phyloP scores from a whole-genome alignment of 2,329 filamentous ascomycete species.

The Cladosporium oxysporum region DNA sequence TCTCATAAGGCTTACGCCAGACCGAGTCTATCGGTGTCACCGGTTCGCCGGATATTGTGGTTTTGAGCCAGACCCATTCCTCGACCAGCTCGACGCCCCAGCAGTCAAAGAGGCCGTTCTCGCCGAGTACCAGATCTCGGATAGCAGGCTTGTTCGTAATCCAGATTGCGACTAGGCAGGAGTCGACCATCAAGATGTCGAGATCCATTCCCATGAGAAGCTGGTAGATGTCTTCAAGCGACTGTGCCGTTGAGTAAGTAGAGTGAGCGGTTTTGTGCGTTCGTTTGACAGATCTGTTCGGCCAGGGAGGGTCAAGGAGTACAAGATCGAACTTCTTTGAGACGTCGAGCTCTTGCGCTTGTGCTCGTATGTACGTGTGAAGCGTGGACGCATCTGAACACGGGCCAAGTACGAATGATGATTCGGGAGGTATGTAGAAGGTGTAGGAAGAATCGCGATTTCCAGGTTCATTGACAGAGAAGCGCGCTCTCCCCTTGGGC shows the following conservation, averaged over 20 bases:
- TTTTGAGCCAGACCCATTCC: conserved; percentile 80
- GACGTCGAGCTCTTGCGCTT: conserved; percentile 46
- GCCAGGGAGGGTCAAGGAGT: conserved; percentile 78
- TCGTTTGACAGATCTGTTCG: conserved; percentile 71
- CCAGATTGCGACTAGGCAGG: conserved; percentile 70
- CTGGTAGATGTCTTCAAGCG: conserved; percentile 44
- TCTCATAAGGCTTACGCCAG: conserved; percentile 78
- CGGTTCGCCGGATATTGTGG: conserved; percentile 65
- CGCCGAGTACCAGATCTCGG: conserved; percentile 56
- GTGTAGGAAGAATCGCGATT: neutral
- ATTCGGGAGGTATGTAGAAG: conserved; percentile 49
- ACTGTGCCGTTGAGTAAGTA: conserved; percentile 44
- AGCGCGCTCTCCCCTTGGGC: neutral
- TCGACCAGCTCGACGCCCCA: conserved; percentile 68
- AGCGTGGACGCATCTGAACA: conserved; percentile 41
- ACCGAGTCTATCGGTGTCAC: conserved; percentile 60
- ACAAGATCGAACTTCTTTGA: conserved; percentile 63
- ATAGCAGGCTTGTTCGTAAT: conserved; percentile 70
- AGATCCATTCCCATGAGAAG: conserved; percentile 50
- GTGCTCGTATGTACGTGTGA: conserved; percentile 38
- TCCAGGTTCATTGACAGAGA: neutral
- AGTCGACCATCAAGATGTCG: conserved; percentile 52
- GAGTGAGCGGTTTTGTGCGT: conserved; percentile 45
- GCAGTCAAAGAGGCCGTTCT: conserved; percentile 61
- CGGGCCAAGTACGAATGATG: conserved; percentile 54